Base-by-base conservation (phyloP, 805 yeast genomes). In the Zygosaccharomyces bisporus region DNA sequence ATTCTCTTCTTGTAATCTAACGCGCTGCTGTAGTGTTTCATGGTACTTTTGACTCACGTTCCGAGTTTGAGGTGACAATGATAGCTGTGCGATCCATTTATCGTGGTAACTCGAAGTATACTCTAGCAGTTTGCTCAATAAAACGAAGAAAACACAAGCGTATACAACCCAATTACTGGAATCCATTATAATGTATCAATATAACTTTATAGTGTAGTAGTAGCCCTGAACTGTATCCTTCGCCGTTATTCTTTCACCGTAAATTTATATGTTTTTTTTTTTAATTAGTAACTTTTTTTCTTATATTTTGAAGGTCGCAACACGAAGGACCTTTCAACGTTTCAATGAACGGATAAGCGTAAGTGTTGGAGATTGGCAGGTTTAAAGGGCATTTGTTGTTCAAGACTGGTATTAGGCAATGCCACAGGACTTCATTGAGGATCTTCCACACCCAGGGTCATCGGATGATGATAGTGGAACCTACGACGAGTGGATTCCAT, bases 401-500 rank as follows among this genome's bases (percentile, higher is more conserved):
- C 16, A 27, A 27, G 31, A n/a, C n/a, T 13, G 31, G 31, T 27
- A 27, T 27, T 10, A n/a, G 31, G 31, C 20, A 10, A 55, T 55
- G 60, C 51, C 57, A 8, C 52, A 51, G 31, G 60, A 56, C 37
- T 58, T 51, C 39, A 47, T 54, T 29, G 60, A 49, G 46, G 58
- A 52, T 23, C 51, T 47, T 19, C 47, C 57, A 7, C 55, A 48
- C 36, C 41, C 41, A 9, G 53, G 46, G 10, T 52, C 57, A 16
- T 56, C 61, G 14, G 53, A 50, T 12, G 60, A 54, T 17, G 64
- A 58, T 30, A 63, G 68, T 43, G 66, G 59, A 6, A 53, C 60
- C 10, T 61, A 54, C 44, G 84, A 81, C 46, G 80, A 88, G 35
- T 89, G 95, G 96, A 83, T 88, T 54, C 78, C 83, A 48, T 81